Conservation (phyloP, 495 filamentous ascomycete species). For the Xylaria castorea region DNA sequence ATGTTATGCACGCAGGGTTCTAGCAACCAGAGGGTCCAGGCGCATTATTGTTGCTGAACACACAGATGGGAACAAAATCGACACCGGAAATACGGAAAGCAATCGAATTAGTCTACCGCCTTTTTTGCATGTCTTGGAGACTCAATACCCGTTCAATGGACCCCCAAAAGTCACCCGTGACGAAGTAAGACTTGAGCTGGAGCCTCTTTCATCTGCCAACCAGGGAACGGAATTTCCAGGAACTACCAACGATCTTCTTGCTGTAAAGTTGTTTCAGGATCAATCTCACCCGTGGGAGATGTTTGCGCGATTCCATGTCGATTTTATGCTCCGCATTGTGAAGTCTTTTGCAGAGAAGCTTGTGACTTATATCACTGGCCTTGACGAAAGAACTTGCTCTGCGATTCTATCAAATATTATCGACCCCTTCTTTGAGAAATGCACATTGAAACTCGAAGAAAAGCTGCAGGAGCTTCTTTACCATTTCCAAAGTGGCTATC, state of each 20-base stretch:
- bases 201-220: conserved; percentile 29
- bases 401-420: conserved; percentile 40
- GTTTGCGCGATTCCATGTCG: conserved; percentile 39
- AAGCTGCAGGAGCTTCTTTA: conserved; percentile 51
- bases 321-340: conserved; percentile 33
- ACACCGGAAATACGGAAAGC: not conserved
- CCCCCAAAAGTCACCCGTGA: conserved; percentile 32
- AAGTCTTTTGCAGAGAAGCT: conserved; percentile 44
- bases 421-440: conserved; percentile 48
- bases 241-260: conserved; percentile 43
- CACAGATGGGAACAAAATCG: not conserved
- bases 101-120: conserved; percentile 25
- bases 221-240: conserved; percentile 43
- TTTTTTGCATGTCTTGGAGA: conserved; percentile 30
- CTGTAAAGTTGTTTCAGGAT: conserved; percentile 44
- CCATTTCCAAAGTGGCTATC: conserved; percentile 41
- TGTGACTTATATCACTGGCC: conserved; percentile 33
- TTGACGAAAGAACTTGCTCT: conserved; percentile 35
- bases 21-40: conserved; percentile 32
- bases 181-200: conserved; percentile 20
- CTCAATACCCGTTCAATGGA: conserved; percentile 32
- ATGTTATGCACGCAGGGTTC: not conserved
- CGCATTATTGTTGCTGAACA: conserved; percentile 33
- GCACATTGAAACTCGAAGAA: conserved; percentile 32
- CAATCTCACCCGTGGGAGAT: conserved; percentile 42